Percentiles rank a stretch among this genome's conserved stretches.
phyloP scores from a whole-genome alignment of 768 basidiomycete species.

The Boletus sp. region DNA sequence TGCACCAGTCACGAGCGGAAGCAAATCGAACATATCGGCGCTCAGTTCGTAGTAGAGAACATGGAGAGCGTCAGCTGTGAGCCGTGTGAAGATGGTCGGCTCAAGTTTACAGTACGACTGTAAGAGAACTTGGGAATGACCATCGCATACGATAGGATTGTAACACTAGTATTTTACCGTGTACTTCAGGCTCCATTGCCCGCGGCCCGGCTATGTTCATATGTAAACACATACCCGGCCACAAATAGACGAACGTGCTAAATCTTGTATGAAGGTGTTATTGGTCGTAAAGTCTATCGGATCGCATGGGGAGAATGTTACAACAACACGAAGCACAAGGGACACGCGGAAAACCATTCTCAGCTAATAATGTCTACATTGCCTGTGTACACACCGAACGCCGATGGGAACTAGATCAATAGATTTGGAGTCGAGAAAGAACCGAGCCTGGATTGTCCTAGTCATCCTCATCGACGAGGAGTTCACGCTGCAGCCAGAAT shows the following conservation, averaged over 20 bases:
- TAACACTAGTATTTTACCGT: neutral
- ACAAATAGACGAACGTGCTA: neutral
- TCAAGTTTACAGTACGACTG: constrained; percentile 44
- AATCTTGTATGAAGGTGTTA: neutral
- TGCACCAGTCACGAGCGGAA: constrained; percentile 68
- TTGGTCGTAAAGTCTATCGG: neutral
- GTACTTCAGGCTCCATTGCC: neutral
- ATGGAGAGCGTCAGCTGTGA: constrained; percentile 49
- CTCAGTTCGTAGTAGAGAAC: constrained; percentile 54
- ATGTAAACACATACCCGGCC: constrained; percentile 1
- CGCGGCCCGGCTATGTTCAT: neutral
- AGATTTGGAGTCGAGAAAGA: neutral
- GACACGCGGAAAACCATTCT: neutral
- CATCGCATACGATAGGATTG: neutral
- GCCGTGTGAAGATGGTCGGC: constrained; percentile 37
- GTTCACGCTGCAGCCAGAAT: constrained; percentile 29
- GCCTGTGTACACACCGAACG: neutral
- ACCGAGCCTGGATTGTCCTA: neutral
- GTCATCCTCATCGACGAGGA: constrained; percentile 26
- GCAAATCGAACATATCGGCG: constrained; percentile 54
- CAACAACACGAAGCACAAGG: neutral
- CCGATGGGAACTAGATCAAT: neutral
- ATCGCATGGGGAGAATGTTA: neutral
- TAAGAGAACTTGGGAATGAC: neutral
- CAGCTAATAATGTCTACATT: neutral